Evolutionary conservation across 2,329 filamentous ascomycete species (phyloP).

Genomic region (Alternaria conjuncta): DNA sequence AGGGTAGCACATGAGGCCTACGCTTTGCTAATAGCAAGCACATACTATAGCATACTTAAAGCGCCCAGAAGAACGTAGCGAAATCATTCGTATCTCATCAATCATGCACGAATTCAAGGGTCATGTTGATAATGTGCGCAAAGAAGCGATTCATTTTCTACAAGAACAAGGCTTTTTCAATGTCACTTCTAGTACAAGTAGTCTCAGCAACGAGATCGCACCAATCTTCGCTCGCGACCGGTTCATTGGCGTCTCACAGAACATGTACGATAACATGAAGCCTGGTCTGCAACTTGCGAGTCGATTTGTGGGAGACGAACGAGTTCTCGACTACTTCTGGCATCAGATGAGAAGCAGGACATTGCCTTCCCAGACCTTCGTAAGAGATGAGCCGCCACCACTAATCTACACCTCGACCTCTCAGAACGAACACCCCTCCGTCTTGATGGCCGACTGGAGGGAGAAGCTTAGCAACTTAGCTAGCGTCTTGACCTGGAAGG

Average conservation of each 20-base stretch:
- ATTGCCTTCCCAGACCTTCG: background rate
- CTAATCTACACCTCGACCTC: background rate
- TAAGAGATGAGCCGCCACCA: rapidly evolving
- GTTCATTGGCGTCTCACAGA: background rate
- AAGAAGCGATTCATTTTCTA: background rate
- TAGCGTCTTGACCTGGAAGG: background rate
- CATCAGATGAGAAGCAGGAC: background rate
- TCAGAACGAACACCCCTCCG: no score
- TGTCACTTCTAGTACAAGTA: background rate
- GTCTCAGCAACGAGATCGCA: background rate
- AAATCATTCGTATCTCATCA: background rate
- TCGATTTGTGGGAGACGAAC: background rate
- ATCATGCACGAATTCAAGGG: background rate
- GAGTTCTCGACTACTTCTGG: background rate
- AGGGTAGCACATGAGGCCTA: no score
- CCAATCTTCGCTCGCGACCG: background rate
- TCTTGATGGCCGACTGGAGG: background rate
- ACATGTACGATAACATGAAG: background rate
- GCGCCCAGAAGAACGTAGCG: background rate
- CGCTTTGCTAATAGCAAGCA: no score
- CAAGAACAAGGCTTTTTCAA: background rate
- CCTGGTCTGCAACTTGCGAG: background rate
- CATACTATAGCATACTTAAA: background rate
- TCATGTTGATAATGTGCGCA: background rate
- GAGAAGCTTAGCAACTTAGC: background rate